phyloP scores from a whole-genome alignment of 345 rosid species.

The Cardamine occulta region DNA sequence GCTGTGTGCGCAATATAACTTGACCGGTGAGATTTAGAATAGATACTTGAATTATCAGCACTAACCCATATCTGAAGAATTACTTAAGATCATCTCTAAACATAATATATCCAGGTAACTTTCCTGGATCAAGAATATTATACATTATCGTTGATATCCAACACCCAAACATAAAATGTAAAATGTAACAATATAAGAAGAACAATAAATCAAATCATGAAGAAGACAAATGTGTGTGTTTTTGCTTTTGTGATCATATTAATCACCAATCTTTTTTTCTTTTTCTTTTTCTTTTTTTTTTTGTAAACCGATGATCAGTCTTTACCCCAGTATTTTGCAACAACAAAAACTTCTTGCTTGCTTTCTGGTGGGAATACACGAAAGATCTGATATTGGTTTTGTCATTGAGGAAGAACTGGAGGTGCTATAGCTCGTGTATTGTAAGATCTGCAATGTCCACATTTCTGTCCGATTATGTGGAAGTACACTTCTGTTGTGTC shows the following conservation, averaged over 20 bases:
- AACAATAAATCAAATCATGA: constrained; percentile 36
- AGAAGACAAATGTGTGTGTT: constrained; percentile 35
- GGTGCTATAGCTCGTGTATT: constrained; percentile 84
- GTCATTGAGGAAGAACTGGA: constrained; percentile 83
- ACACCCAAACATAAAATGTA: constrained; percentile 37
- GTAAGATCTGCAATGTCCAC: constrained; percentile 90
- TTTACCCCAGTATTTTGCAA: constrained; percentile 22
- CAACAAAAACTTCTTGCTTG: constrained; percentile 37
- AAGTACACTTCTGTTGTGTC: constrained; percentile 92
- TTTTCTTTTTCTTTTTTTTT: too few species aligned
- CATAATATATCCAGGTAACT: constrained; percentile 29
- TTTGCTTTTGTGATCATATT: constrained; percentile 21
- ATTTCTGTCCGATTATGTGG: constrained; percentile 91
- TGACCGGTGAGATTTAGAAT: background rate
- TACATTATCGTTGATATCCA: constrained; percentile 26
- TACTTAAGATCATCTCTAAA: background rate
- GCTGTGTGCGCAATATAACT: background rate
- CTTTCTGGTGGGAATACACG: constrained; percentile 24
- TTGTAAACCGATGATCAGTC: constrained; percentile 4
- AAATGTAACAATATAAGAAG: constrained; percentile 22
- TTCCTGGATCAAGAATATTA: constrained; percentile 36
- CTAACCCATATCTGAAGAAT: background rate
- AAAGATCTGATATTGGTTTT: constrained; percentile 27
- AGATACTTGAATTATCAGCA: background rate
- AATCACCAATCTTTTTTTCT: background rate